Percentiles rank a stretch among this genome's conserved stretches.
Evolutionary conservation across 116 monocot genomes (phyloP).

Genomic region (Phalaenopsis hybrid): DNA sequence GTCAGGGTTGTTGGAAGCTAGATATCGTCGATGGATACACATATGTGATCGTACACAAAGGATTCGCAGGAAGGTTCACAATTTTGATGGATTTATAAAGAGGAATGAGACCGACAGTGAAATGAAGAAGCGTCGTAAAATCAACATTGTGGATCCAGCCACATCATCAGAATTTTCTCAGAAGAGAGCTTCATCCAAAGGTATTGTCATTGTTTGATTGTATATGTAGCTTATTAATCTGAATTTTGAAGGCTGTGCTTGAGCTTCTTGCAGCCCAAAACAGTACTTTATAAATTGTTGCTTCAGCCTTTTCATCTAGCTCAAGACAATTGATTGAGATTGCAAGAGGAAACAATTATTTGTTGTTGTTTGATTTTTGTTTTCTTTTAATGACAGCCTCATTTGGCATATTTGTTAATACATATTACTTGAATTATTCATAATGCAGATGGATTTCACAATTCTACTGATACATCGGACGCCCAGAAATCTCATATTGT

Average conservation of each 20-base stretch:
- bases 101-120: conserved; percentile 28
- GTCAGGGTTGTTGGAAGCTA: conserved; percentile 58
- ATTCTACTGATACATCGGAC: conserved; percentile 8
- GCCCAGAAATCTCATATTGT: conserved; percentile 13
- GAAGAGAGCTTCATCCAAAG: conserved; percentile 17
- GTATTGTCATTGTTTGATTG: background rate
- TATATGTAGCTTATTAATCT: background rate
- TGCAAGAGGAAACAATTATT: background rate
- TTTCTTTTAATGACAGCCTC: background rate
- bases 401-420: background rate
- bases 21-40: conserved; percentile 47
- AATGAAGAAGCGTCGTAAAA: conserved; percentile 35
- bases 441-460: conserved; percentile 5
- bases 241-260: background rate
- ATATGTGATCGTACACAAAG: conserved; percentile 39
- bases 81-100: conserved; percentile 19
- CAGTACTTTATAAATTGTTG: background rate
- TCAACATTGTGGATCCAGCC: conserved; percentile 15
- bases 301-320: background rate
- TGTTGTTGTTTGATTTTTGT: background rate
- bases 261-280: background rate
- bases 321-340: background rate
- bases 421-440: background rate
- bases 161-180: conserved; percentile 9
- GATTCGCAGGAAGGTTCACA: conserved; percentile 36